Evolutionary conservation across 73 alveolate species (phyloP), one percentile per base, ranked within the genome.

Genomic region (Breviolum minutum): DNA sequence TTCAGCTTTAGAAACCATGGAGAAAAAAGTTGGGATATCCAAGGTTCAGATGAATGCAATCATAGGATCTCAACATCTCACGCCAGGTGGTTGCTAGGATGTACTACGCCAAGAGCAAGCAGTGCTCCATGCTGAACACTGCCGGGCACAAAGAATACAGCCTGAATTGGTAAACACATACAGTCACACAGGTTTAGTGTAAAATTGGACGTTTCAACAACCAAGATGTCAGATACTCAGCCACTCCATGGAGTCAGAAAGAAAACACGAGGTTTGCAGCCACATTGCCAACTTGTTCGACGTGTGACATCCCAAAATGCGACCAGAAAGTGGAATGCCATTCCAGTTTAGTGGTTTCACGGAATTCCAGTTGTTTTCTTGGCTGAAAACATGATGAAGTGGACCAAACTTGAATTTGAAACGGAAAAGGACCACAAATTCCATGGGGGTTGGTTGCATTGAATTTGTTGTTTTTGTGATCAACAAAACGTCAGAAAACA

Each of bases 101-200:
- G 95, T 95, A 84, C 95, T 84, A 68, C 90, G 99, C 95, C 81
- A 84, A 84, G 95, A 62, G 91, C 99, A 95, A 95, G 99, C 99
- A 95, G 95, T 32, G 92, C 95, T 83, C 99, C 99, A 84, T 84
- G 90, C 86, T 95, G 87, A 80, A 85, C 95, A 95, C 94, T 30
- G 94, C 69, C 90, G 19, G 54, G 54, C 54, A 40, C 54, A 40
- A 40, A 40, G 54, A 40, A 40, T 40, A 40, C 54, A 40, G 54
- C 54, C 54, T 40, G 54, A 40, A 40, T 40, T 40, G 54, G 54
- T 40, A 40, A 40, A 40, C 54, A 40, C 54, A 40, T 40, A 3
- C 54, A 40, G 54, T 40, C 54, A 40, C 54, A 40, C 54, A 40
- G 54, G 54, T 40, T 40, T 40, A 40, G 54, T 40, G 54, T 3